Evolutionary conservation across 1,284 basidiomycete genomes (phyloP).

Genomic region (Cutaneotrichosporon arboriforme): DNA sequence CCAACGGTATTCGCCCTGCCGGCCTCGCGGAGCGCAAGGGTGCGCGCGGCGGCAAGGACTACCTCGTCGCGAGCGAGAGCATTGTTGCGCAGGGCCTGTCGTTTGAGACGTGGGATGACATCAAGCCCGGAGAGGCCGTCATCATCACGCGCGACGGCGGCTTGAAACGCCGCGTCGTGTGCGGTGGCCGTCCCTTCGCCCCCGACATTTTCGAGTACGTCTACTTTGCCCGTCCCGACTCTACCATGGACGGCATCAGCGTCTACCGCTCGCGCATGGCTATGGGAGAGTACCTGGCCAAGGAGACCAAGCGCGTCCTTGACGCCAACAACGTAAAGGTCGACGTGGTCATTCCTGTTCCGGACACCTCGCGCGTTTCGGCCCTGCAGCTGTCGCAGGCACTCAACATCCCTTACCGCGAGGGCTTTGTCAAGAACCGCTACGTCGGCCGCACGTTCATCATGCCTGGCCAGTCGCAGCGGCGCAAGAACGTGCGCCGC

Average conservation of each 20-base stretch:
- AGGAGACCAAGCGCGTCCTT: conserved; percentile 73
- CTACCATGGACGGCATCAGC: conserved; percentile 92
- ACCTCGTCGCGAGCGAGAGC: conserved; percentile 90
- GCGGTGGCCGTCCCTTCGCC: conserved; percentile 66
- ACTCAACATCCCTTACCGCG: conserved; percentile 84
- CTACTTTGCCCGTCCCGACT: conserved; percentile 97
- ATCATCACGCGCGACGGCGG: conserved; percentile 76
- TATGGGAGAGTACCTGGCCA: conserved; percentile 95
- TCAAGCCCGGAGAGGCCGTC: conserved; percentile 86
- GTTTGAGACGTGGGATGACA: conserved; percentile 88
- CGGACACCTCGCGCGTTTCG: conserved; percentile 93
- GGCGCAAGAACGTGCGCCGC: conserved; percentile 85
- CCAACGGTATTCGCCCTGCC: conserved; percentile 94
- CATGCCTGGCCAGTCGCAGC: conserved; percentile 93
- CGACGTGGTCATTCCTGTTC: conserved; percentile 97
- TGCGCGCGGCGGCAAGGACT: conserved; percentile 61
- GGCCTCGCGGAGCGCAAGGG: conserved; percentile 66
- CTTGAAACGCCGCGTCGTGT: conserved; percentile 68
- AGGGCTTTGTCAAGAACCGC: conserved; percentile 98
- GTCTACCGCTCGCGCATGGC: conserved; percentile 98
- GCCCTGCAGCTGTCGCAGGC: conserved; percentile 93
- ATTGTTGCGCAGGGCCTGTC: conserved; percentile 92
- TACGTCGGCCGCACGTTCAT: conserved; percentile 99
- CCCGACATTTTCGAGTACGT: conserved; percentile 99
- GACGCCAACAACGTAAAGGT: conserved; percentile 63